Evolutionary conservation across 164 flowering plant species (phyloP).

Genomic region (Piper betle): DNA sequence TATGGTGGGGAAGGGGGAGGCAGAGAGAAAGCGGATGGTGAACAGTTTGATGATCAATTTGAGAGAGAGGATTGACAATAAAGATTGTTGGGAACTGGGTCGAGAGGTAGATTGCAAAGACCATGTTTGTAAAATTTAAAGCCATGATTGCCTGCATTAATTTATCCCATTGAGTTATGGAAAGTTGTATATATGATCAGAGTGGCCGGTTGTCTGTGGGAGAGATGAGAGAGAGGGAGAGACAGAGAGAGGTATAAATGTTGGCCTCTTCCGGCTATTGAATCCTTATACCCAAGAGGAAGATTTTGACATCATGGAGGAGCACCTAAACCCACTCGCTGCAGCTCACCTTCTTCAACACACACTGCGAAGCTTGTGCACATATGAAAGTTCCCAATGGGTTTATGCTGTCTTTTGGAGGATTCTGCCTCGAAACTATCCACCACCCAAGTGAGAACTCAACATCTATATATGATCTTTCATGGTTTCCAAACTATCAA

Average conservation of each 20-base stretch:
- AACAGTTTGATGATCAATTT: neutral
- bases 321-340: constrained; percentile 63
- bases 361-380: constrained; percentile 81
- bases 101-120: constrained; percentile 21
- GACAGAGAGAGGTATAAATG: constrained; percentile 7
- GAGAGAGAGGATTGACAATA: constrained; percentile 5
- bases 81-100: constrained; percentile 26
- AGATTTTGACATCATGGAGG: constrained; percentile 41
- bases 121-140: constrained; percentile 22
- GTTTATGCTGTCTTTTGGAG: constrained; percentile 98
- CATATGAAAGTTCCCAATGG: constrained; percentile 88
- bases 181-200: no score
- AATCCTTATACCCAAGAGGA: neutral
- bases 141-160: constrained; percentile 13
- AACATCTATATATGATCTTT: neutral
- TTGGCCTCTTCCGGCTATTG: neutral
- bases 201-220: constrained; percentile 7
- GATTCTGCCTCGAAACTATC: constrained; percentile 91
- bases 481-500: neutral
- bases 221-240: constrained; percentile 10
- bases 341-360: constrained; percentile 93
- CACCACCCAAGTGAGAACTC: constrained; percentile 81
- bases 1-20: constrained; percentile 4
- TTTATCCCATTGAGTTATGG: no score
- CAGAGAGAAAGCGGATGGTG: neutral